Percentiles rank a stretch among this genome's conserved stretches.
Conservation (phyloP, 768 basidiomycete genomes). For the button mushroom (Agaricus bisporus) region DNA sequence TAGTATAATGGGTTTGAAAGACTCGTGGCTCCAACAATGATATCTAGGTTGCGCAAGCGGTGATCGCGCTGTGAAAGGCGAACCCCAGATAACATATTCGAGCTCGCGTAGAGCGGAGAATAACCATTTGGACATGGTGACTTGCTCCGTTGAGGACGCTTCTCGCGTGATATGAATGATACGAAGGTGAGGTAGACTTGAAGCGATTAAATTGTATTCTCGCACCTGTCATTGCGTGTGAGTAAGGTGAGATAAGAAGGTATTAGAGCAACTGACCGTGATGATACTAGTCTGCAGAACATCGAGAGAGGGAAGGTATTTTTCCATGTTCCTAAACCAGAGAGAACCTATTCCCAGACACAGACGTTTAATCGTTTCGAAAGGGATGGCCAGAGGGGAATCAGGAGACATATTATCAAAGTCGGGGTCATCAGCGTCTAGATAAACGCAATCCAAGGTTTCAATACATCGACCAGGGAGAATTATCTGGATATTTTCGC, state of each 20-base stretch:
- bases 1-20: background rate
- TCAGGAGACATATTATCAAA: background rate
- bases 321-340: slow-evolving; percentile 2
- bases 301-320: background rate
- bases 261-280: background rate
- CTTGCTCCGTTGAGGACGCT: background rate
- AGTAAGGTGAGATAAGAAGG: background rate
- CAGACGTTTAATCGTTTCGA: background rate
- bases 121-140: background rate
- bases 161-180: background rate
- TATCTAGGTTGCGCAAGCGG: background rate
- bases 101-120: background rate
- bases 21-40: background rate
- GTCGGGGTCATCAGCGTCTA: slow-evolving; percentile 2
- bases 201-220: background rate
- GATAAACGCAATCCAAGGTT: background rate
- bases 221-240: background rate
- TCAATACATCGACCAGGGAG: background rate
- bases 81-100: slow-evolving; percentile 1
- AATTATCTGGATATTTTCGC: background rate
- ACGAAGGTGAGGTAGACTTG: background rate
- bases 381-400: background rate
- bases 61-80: background rate
- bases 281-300: slow-evolving; percentile 1
- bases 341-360: background rate